Base-by-base conservation (phyloP, 2,329 filamentous ascomycete species). In the Verruconis gallopava region DNA sequence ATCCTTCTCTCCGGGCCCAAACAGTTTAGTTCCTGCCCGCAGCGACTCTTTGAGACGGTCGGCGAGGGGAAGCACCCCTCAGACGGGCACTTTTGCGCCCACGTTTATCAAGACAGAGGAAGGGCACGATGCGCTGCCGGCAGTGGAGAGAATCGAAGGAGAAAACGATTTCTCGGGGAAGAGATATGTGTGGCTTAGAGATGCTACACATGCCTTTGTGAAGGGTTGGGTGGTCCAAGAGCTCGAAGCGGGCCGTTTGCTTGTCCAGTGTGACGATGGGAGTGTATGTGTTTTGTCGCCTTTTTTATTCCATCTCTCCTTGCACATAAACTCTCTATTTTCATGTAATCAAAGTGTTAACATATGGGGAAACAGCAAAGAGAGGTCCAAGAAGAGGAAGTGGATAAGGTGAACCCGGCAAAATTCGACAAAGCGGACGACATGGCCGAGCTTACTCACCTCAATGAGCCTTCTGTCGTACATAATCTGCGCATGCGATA, bases 391-490 rank as follows among this genome's bases (percentile, higher is more conserved):
- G 66, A 75, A 40, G 88, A 96, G 53, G 81, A 78, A 53, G 86
- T 95, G 51, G 93, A 98, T 70, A 96, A 95, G 64, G 93, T 98
- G 67, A 98, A 98, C 63, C 91, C 91, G 37, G 89, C 89, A 55
- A 98, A 98, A 60, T 98, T 98, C 65, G 91, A 98, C 73, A 98
- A 95, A 64, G 89, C 89, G 49, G 86, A 93, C 65, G 93, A 98
- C 62, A 98, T 98, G 91, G 91, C 93, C 18, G 91, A 98, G 61
- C 73, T 98, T 55, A 98, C 91, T 4, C 91, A 98, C 62, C 69
- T 98, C 49, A 98, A 98, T 63, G 91, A 98, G 65, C 84, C 89
- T 17, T 96, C 91, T 0, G 91, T 98, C 40, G 88, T 98, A 40
- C 88, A 98, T 65, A 98, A 98, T 57, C 73, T 98, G 44, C 82